Evolutionary conservation across 257 asterid genomes (phyloP), one percentile per base, ranked within the genome.

Genomic region (Jasminum sambac): DNA sequence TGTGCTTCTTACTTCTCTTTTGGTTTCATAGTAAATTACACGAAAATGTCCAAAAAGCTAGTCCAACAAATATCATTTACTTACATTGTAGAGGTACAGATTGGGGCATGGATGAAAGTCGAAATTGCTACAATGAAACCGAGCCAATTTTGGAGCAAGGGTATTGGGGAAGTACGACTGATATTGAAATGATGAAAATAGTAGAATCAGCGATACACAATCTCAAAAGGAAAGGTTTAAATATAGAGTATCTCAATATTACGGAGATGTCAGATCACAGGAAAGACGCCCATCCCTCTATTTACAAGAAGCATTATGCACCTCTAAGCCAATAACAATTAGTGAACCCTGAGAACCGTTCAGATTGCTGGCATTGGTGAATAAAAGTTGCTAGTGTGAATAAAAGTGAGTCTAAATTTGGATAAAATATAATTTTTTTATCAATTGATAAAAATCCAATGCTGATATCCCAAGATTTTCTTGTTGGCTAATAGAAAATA

Each of bases 341-440:
- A 6, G 42, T 39, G 6, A 52, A 63, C 66, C 81, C 83, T 25
- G 76, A 26, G 24, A 73, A 74, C 34, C 72, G 72, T 65, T 39
- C 80, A 17, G 86, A 78, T 62, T 81, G 86, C n/a, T 76, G 72
- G 7, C 86, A 81, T 65, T 81, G 86, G 86, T 81, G 86, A n/a
- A n/a, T n/a, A n/a, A n/a, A n/a, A n/a, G n/a, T n/a, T n/a, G n/a
- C n/a, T n/a, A n/a, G n/a, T n/a, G n/a, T n/a, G n/a, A n/a, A n/a
- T n/a, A n/a, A n/a, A n/a, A n/a, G n/a, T n/a, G n/a, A n/a, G n/a
- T n/a, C n/a, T n/a, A n/a, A n/a, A n/a, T n/a, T n/a, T n/a, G n/a
- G n/a, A n/a, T n/a, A n/a, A n/a, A n/a, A n/a, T n/a, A n/a, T n/a
- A n/a, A n/a, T n/a, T n/a, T n/a, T n/a, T n/a, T n/a, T n/a, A n/a